Evolutionary conservation across 108 stramenopile species (phyloP).

Genomic region (Aurantiochytrium sp.): DNA sequence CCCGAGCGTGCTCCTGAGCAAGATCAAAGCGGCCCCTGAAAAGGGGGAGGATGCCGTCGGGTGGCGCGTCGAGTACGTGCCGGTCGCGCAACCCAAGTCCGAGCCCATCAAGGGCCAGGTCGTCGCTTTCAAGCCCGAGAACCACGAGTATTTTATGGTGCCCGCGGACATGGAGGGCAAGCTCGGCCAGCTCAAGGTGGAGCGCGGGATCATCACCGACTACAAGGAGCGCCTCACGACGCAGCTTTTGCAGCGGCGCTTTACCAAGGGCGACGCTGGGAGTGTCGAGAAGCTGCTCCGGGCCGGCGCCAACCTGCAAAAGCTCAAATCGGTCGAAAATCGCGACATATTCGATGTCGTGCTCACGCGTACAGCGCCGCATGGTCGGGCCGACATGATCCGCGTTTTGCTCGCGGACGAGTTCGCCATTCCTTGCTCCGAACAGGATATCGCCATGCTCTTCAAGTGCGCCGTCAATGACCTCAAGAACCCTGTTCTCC

Average conservation of each 20-base stretch:
- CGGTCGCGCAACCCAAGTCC: not conserved
- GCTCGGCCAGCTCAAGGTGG: not conserved
- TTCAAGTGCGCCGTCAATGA: not conserved
- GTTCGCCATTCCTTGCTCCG: not conserved
- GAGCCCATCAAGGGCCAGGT: not conserved
- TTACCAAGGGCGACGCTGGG: not conserved
- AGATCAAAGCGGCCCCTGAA: not conserved
- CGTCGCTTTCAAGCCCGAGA: not conserved
- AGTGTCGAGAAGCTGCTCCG: not conserved
- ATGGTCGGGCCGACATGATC: not conserved
- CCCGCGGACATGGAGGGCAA: not conserved
- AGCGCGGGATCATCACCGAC: not conserved
- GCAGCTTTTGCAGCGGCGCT: not conserved
- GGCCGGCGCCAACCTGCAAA: not conserved
- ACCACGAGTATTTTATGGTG: not conserved
- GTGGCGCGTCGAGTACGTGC: not conserved
- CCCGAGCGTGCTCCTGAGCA: not conserved
- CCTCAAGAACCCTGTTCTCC: not conserved
- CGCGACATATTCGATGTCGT: not conserved
- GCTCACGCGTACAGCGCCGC: not conserved
- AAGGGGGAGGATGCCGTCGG: not conserved
- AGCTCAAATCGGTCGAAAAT: not conserved
- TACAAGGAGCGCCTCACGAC: not conserved
- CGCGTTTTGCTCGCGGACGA: not conserved
- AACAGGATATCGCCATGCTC: not conserved